Evolutionary conservation across 257 asterid species (phyloP), one percentile per base, ranked within the genome.

Genomic region (Solanum etuberosum): DNA sequence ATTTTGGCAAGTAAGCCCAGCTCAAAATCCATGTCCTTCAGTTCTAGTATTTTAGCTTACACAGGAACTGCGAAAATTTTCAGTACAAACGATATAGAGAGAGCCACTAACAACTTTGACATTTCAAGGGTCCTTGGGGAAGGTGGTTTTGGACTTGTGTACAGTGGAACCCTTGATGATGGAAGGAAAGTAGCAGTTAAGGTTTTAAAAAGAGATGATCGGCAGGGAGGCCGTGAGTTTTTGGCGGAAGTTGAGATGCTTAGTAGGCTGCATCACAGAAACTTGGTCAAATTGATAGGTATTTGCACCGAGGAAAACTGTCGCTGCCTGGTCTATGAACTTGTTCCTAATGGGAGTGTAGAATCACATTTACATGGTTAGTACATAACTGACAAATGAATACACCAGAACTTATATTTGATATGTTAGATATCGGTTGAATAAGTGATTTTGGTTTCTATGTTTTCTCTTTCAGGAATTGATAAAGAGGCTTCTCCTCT

Each of bases 201-300:
- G 91, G 94, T 95, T 86, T 90, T 94, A 85, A 96, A 96, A 92
- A 90, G 99, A 92, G 96, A 91, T 9, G 98, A 96, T 89, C 95
- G 88, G 32, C 98, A 93, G 70, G 98, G 98, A 4, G 87, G 94
- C 88, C 98, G 98, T 18, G 99, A 96, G 87, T 96, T 95, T 89
- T 89, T 96, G 85, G 99, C 98, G 5, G 98, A 95, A 92, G 98
- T 96, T 12, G 99, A 96, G 96, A 96, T 96, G 98, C 98, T 96
- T 82, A 91, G 97, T 43, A 90, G 99, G 77, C 90, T 96, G 88
- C 99, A 96, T 90, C 99, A 96, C 78, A 86, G 98, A 78, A 96
- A 96, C 88, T 88, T 96, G 81, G 99, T 96, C 67, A 96, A 93
- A 92, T 83, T 96, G 90, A 91, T 96, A 57, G 99, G 99, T 25